phyloP scores from a whole-genome alignment of 164 flowering plant genomes.

The Berberis thunbergii region DNA sequence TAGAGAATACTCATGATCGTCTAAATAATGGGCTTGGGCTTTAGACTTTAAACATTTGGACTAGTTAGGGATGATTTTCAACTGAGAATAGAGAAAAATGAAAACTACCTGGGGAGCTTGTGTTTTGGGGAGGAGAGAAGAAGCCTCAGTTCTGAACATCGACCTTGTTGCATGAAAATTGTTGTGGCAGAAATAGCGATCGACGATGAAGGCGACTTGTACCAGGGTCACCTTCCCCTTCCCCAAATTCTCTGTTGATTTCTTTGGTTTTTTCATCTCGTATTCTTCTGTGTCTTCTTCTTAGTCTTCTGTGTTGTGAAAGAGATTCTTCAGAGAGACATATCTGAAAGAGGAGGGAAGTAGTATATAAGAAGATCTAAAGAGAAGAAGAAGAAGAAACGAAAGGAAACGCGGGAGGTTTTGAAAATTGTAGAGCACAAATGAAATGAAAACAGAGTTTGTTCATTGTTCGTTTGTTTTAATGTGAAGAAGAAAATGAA shows the following conservation, averaged over 20 bases:
- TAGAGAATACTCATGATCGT: no score
- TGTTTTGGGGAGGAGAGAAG: constrained; percentile 58
- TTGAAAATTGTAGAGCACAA: constrained; percentile 8
- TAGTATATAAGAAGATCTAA: neutral
- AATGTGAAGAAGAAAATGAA: no score
- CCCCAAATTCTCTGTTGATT: constrained; percentile 33
- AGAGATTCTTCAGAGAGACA: constrained; percentile 3
- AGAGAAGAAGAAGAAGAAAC: neutral
- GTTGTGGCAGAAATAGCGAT: constrained; percentile 73
- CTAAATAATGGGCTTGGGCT: no score
- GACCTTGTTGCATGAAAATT: constrained; percentile 48
- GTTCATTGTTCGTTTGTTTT: no score
- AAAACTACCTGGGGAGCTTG: constrained; percentile 42
- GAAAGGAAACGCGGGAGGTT: constrained; percentile 15
- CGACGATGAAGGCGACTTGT: constrained; percentile 86
- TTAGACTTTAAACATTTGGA: no score
- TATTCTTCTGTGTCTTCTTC: constrained; percentile 15
- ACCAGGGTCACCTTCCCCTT: constrained; percentile 72
- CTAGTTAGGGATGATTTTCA: no score
- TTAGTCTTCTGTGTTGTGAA: neutral
- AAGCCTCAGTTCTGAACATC: constrained; percentile 63
- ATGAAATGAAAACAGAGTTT: no score
- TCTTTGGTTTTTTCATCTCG: constrained; percentile 47
- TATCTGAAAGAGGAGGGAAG: neutral
- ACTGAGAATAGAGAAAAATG: neutral